Conservation (phyloP, 768 basidiomycete genomes). For the Tylopilus felleus region DNA sequence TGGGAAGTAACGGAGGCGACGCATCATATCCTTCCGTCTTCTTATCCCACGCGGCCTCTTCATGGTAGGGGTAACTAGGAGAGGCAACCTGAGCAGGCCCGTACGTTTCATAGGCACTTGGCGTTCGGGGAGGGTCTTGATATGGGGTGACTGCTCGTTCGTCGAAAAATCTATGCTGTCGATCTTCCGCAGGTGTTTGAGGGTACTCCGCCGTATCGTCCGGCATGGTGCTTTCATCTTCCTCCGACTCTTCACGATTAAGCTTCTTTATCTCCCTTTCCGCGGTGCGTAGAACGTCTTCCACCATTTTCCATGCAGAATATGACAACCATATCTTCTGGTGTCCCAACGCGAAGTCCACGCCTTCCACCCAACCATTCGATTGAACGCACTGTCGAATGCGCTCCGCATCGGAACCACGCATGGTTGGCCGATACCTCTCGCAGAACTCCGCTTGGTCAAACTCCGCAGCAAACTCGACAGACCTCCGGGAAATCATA, state of each 20-base stretch:
- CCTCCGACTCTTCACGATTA: slow-evolving; percentile 39
- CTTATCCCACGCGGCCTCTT: slow-evolving; percentile 43
- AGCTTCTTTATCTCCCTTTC: slow-evolving; percentile 49
- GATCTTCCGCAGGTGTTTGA: slow-evolving; percentile 28
- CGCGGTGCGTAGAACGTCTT: slow-evolving; percentile 48
- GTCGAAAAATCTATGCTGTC: slow-evolving; percentile 33
- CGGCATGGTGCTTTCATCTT: slow-evolving; percentile 43
- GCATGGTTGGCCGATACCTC: slow-evolving; percentile 50
- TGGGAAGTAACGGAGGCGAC: slow-evolving; percentile 33
- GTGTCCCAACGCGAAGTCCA: slow-evolving; percentile 54
- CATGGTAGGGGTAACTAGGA: slow-evolving; percentile 31
- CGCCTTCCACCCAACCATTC: slow-evolving; percentile 50
- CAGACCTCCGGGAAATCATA: slow-evolving; percentile 44
- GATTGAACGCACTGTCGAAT: slow-evolving; percentile 49
- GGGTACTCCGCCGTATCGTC: slow-evolving; percentile 41
- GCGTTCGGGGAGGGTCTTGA: slow-evolving; percentile 30
- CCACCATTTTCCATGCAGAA: slow-evolving; percentile 57
- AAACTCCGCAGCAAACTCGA: slow-evolving; percentile 52
- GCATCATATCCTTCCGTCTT: slow-evolving; percentile 32
- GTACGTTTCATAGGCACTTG: slow-evolving; percentile 27
- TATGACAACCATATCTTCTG: slow-evolving; percentile 55
- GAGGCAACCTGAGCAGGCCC: slow-evolving; percentile 21
- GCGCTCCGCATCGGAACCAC: slow-evolving; percentile 44
- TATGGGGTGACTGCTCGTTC: slow-evolving; percentile 29
- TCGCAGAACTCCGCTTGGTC: slow-evolving; percentile 48